These are phyloP conservation scores for Cordyceps militaris DNA, from an alignment of 2,329 filamentous ascomycete genomes.

Conservation along the genomic window DNA sequence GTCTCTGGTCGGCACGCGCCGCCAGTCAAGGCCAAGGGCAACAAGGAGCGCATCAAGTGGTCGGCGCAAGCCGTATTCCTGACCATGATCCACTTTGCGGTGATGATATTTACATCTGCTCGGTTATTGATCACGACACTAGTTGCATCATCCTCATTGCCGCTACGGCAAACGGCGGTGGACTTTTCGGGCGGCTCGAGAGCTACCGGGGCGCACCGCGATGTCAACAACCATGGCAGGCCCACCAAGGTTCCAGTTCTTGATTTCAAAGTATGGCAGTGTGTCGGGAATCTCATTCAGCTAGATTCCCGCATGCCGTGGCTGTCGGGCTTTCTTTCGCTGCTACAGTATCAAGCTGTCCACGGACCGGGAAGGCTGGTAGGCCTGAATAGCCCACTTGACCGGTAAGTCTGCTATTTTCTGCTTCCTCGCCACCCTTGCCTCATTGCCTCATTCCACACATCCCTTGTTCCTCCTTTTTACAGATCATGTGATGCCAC, in stretches of 20 bases:
- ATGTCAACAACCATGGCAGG: conserved; percentile 16
- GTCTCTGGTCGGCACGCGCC: conserved; percentile 7
- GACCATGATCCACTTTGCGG: conserved; percentile 47
- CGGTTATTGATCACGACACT: conserved; percentile 60
- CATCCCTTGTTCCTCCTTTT: neutral
- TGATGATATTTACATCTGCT: conserved; percentile 52
- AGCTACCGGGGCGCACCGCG: conserved; percentile 15
- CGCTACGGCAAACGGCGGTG: conserved; percentile 35
- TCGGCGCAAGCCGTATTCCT: conserved; percentile 46
- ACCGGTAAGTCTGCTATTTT: conserved; percentile 65
- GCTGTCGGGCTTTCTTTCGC: conserved; percentile 67
- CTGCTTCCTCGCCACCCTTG: conserved; percentile 9
- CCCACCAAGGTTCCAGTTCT: conserved; percentile 56
- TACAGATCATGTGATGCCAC: neutral
- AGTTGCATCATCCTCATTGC: conserved; percentile 60
- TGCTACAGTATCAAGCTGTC: conserved; percentile 68
- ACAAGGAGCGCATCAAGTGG: conserved; percentile 22
- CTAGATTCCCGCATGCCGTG: conserved; percentile 82
- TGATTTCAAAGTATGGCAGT: conserved; percentile 70
- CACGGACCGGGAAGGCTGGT: conserved; percentile 70
- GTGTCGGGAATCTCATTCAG: conserved; percentile 64
- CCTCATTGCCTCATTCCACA: neutral
- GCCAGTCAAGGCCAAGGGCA: conserved; percentile 1
- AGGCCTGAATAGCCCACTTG: conserved; percentile 67
- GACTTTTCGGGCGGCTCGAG: conserved; percentile 17